Conservation (phyloP, 305 asterid species). For the Stenogyne calaminthoides region DNA sequence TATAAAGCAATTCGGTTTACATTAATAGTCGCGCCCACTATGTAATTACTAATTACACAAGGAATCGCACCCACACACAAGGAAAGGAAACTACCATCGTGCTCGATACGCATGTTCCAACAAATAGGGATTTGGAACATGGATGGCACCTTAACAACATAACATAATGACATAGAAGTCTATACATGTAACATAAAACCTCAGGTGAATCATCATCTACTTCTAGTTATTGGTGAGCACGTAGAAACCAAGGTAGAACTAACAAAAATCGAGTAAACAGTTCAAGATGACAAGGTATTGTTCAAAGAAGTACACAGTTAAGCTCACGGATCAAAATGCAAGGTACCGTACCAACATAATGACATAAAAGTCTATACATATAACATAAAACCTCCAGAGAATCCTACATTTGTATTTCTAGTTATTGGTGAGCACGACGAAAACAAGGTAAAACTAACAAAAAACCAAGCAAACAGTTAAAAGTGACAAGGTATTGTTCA, state of each 20-base stretch:
- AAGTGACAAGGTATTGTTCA: neutral
- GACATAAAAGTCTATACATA: too few species aligned
- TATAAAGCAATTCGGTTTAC: too few species aligned
- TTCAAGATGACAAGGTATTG: neutral
- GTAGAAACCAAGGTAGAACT: neutral
- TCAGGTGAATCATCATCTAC: neutral
- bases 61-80: too few species aligned
- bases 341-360: too few species aligned
- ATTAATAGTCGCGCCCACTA: too few species aligned
- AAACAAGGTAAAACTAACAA: neutral
- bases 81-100: too few species aligned
- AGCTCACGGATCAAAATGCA: neutral
- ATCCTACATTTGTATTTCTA: neutral
- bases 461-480: neutral
- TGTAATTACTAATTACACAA: too few species aligned
- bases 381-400: neutral
- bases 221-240: neutral
- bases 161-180: too few species aligned
- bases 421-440: neutral
- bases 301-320: neutral
- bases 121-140: neutral
- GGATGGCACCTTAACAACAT: too few species aligned
- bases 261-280: neutral
- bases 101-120: neutral
- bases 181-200: neutral